Evolutionary conservation across 73 alveolate species (phyloP), one percentile per base, ranked within the genome.

Genomic region (Paramecium biaurelia): DNA sequence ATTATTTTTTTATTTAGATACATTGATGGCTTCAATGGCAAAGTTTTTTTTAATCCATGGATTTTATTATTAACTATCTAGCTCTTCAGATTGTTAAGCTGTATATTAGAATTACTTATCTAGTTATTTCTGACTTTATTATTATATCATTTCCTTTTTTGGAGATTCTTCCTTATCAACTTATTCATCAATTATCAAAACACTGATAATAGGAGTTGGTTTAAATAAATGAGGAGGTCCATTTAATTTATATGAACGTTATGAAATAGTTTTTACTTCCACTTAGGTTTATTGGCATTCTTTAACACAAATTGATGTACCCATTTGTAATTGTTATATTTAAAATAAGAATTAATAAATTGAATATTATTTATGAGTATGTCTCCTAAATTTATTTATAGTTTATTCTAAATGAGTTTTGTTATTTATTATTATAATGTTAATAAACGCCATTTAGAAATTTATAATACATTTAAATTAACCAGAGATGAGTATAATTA

Each of bases 161-260:
- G 84, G 84, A 32, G 84, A 63, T 32, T 63, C 84, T 63, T 63
- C 84, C 28, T 63, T 63, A 21, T 63, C 84, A 26, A 63, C 84
- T 14, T 63, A 14, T 26, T 63, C 43, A 63, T 63, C 84, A 32
- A 34, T 2, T 30, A 63, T 32, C 28, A 32, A 11, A 32, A 63
- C 4, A 63, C 49, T 63, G 23, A 63, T 63, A 24, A 63, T 63
- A 7, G 84, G 84, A 30, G 84, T 63, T 63, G 84, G 84, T 63
- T 63, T 63, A n/a, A 63, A 63, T 24, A 63, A 30, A 30, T 63
- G 18, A 12, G 84, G 84, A 2, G 84, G 84, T 23, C 84, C 84
- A 30, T 63, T 30, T 63, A 63, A 63, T 63, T 63, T 63, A 63
- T 14, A 24, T 12, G 41, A 15, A 7, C 41, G 45, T 63, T 20